Base-by-base conservation (phyloP, 768 basidiomycete species). In the Termitomyces sp. region DNA sequence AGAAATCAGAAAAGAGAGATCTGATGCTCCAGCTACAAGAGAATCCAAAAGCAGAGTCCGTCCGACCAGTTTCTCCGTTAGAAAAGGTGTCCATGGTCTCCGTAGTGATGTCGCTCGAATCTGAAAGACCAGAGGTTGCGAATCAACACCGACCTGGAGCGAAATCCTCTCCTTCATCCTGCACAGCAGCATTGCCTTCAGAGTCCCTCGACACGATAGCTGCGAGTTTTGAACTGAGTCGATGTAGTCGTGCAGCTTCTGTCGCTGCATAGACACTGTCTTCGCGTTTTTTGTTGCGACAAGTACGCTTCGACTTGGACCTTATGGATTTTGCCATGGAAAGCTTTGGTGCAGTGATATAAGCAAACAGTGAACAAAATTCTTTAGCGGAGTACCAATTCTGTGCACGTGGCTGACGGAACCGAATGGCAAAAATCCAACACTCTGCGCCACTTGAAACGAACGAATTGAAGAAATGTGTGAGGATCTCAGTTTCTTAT, bases 251-350 rank as follows among this genome's bases (percentile, higher is more conserved):
- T 41, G 87, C 90, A 20, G 91, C 90, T 60, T 89, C 86, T 9
- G 82, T 77, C 1, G 80, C 91, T 47, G 91, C 90, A 65, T 89
- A 93, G 54, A 88, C 80, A 54, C 90, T 86, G 44, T 73, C 70
- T 66, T 86, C 81, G 58, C 91, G 84, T 71, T 93, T 93, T 64
- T 88, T 86, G 14, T 85, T 76, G 63, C 91, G 87, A 71, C 83
- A 90, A 14, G 81, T 73, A 31, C 92, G 87, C 68, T 93, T 94
- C 48, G 81, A 79, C 73, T 94, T 94, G 7, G 90, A 90, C 66
- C 92, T 78, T 41, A 83, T 79, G 44, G 90, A 92, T 77, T 94
- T 94, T 43, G 88, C 91, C 91, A 94, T 92, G 29, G 47, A 37
- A 58, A 9, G 39, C n/a, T 18, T 18, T 55, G 58, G 55, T 37